Conservation (phyloP, 2,329 filamentous ascomycete genomes). For the Fusarium albidum region DNA sequence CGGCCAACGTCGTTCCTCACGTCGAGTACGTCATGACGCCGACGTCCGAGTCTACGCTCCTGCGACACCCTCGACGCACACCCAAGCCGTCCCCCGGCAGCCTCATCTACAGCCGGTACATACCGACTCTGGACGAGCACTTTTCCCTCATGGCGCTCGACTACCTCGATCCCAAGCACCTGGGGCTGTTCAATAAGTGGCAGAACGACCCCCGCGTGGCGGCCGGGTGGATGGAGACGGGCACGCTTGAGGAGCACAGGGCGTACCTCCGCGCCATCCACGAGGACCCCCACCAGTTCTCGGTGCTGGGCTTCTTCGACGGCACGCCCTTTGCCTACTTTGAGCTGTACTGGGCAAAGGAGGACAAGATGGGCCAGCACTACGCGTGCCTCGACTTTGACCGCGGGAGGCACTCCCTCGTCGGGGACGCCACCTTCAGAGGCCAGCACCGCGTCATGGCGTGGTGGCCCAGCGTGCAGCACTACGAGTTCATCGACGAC, state of each 20-base stretch:
- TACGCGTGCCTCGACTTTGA: constrained; percentile 64
- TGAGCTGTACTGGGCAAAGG: constrained; percentile 66
- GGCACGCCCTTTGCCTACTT: constrained; percentile 77
- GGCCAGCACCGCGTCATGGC: constrained; percentile 67
- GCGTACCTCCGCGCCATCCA: constrained; percentile 72
- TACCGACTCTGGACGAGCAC: constrained; percentile 75
- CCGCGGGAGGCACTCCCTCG: constrained; percentile 65
- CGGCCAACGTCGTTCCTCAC: constrained; percentile 46
- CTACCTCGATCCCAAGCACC: constrained; percentile 66
- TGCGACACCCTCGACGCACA: constrained; percentile 71
- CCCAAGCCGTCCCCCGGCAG: constrained; percentile 73
- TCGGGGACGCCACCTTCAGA: constrained; percentile 66
- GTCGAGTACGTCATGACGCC: constrained; percentile 45
- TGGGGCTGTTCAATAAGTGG: constrained; percentile 76
- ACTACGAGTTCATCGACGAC: constrained; percentile 69
- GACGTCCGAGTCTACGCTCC: constrained; percentile 43
- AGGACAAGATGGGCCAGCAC: constrained; percentile 65
- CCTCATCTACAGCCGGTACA: constrained; percentile 77
- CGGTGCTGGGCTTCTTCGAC: constrained; percentile 73
- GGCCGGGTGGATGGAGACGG: constrained; percentile 79
- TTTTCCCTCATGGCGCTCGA: constrained; percentile 78
- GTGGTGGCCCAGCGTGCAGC: constrained; percentile 69
- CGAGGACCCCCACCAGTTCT: constrained; percentile 73
- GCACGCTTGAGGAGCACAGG: constrained; percentile 74
- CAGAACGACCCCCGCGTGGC: constrained; percentile 83